A percentile compares a stretch with the other conserved stretches of the same genome.
Evolutionary conservation across 108 stramenopile genomes (phyloP).

Genomic region (Nitzschia sp.): DNA sequence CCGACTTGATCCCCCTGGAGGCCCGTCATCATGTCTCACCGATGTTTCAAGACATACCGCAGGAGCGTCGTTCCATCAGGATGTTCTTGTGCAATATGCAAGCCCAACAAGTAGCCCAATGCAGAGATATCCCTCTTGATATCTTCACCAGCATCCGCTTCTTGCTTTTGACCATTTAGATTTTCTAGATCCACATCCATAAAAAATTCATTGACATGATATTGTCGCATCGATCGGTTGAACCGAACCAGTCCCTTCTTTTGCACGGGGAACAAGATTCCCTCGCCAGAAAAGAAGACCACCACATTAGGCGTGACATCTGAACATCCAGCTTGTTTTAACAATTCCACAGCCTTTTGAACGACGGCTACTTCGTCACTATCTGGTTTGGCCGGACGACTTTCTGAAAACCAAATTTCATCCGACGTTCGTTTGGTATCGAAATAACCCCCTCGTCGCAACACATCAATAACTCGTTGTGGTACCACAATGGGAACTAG

Average conservation of each 20-base stretch:
- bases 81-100: constrained; percentile 73
- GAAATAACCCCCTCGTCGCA: constrained; percentile 69
- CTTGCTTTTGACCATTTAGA: constrained; percentile 15
- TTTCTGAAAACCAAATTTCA: constrained; percentile 47
- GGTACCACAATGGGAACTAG: constrained; percentile 62
- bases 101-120: constrained; percentile 54
- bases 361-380: constrained; percentile 39
- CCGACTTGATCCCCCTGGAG: no score
- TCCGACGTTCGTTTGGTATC: constrained; percentile 43
- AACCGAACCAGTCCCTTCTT: constrained; percentile 49
- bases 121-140: constrained; percentile 21
- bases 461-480: constrained; percentile 48
- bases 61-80: constrained; percentile 55
- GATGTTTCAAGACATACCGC: constrained; percentile 37
- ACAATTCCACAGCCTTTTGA: constrained; percentile 39
- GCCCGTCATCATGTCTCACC: no score
- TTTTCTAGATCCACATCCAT: constrained; percentile 35
- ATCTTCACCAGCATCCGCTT: constrained; percentile 10
- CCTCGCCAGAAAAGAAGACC: constrained; percentile 37
- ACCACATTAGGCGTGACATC: constrained; percentile 54
- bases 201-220: constrained; percentile 45
- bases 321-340: constrained; percentile 51
- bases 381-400: constrained; percentile 37
- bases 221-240: constrained; percentile 36
- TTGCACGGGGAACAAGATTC: constrained; percentile 25